Conservation (phyloP, 2,329 filamentous ascomycete genomes). For the Ceratocystis destructans region DNA sequence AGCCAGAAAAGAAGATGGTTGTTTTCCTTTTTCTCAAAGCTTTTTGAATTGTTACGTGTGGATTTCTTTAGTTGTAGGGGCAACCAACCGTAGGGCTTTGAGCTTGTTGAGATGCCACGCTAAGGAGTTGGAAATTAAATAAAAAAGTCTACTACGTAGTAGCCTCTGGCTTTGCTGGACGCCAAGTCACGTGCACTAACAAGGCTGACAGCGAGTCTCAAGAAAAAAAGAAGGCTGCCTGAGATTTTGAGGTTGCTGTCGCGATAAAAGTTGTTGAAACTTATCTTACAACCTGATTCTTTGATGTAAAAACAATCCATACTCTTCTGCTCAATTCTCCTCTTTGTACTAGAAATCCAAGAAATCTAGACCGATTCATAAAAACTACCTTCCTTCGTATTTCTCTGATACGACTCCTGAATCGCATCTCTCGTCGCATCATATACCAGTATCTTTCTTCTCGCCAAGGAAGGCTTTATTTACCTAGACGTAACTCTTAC, state of each 20-base stretch:
- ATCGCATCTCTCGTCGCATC: too few species aligned
- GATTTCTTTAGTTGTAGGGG: slow-evolving; percentile 10
- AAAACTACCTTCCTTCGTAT: too few species aligned
- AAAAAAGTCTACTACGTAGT: not conserved
- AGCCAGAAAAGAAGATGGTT: not conserved
- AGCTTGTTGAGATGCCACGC: not conserved
- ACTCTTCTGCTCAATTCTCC: too few species aligned
- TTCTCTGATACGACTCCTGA: too few species aligned
- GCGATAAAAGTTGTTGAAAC: not conserved
- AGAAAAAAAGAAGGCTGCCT: not conserved
- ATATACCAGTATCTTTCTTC: too few species aligned
- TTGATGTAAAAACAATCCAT: too few species aligned
- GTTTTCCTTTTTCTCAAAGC: not conserved
- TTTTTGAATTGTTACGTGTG: not conserved
- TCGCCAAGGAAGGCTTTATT: not conserved
- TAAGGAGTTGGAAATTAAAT: not conserved
- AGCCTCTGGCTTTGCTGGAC: not conserved
- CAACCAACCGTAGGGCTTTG: slow-evolving; percentile 8
- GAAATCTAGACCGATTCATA: too few species aligned
- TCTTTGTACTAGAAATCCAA: too few species aligned
- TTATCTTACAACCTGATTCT: too few species aligned
- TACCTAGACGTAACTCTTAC: not conserved
- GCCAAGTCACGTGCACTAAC: slow-evolving; percentile 15
- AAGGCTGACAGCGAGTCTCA: not conserved
- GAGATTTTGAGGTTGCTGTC: not conserved